phyloP scores from a whole-genome alignment of 495 filamentous ascomycete species.

The Usnea hakonensis region DNA sequence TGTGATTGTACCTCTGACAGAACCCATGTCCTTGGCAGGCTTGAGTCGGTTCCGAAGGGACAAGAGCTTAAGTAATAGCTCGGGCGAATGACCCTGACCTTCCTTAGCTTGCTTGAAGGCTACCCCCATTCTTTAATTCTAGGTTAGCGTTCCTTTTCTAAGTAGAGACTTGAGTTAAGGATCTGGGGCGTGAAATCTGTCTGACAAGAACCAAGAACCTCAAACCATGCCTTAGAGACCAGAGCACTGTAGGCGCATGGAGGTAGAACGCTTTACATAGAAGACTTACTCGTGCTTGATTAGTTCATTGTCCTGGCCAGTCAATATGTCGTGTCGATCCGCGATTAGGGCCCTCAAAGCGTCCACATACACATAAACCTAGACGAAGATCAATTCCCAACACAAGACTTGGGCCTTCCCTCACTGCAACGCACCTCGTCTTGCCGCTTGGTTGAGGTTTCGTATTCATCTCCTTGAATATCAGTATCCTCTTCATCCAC shows the following conservation, averaged over 20 bases:
- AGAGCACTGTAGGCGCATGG: no score
- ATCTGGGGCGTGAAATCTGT: no score
- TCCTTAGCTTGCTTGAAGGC: conserved; percentile 51
- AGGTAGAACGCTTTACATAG: no score
- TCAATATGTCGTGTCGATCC: conserved; percentile 68
- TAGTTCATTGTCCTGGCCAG: conserved; percentile 68
- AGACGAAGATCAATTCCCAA: neutral
- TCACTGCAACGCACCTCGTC: conserved; percentile 41
- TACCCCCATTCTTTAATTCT: no score
- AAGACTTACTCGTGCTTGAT: conserved; percentile 76
- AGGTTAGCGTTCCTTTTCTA: no score
- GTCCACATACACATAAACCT: conserved; percentile 72
- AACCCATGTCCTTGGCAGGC: conserved; percentile 49
- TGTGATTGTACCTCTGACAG: conserved; percentile 59
- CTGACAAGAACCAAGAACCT: no score
- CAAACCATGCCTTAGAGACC: no score
- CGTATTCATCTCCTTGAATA: conserved; percentile 81
- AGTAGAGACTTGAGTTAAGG: no score
- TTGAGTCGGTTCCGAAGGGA: conserved; percentile 47
- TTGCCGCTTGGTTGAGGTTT: conserved; percentile 76
- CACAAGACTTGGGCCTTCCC: neutral
- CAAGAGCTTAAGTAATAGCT: conserved; percentile 57
- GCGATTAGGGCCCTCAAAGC: conserved; percentile 65
- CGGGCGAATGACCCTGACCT: conserved; percentile 63
- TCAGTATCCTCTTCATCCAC: conserved; percentile 77